phyloP scores from a whole-genome alignment of 352 stramenopile genomes.

The Peronospora tabacina region DNA sequence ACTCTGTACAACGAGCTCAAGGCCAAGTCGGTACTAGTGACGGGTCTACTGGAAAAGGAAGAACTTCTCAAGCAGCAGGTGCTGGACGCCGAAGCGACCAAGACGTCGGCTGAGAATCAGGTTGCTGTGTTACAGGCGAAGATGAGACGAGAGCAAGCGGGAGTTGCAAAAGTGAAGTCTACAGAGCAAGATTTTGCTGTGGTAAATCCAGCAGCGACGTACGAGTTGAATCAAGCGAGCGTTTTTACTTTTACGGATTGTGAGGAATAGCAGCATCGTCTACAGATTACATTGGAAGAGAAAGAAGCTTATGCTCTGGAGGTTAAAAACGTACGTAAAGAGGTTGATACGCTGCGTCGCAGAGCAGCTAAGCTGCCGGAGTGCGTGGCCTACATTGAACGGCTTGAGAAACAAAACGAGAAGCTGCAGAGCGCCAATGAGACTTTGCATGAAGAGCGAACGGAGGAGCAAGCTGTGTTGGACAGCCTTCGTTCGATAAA shows the following conservation, averaged over 20 bases:
- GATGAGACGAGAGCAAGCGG: conserved; percentile 9
- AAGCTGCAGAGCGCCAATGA: conserved; percentile 53
- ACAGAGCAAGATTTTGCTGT: conserved; percentile 21
- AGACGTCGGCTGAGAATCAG: conserved; percentile 34
- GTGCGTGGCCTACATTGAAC: conserved; percentile 36
- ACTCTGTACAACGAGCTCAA: conserved; percentile 47
- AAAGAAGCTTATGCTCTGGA: conserved; percentile 39
- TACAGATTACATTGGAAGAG: conserved; percentile 34
- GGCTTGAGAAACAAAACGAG: conserved; percentile 47
- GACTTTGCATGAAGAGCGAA: conserved; percentile 49
- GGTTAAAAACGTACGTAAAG: conserved; percentile 51
- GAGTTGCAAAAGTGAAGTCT: conserved; percentile 11
- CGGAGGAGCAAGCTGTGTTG: conserved; percentile 51
- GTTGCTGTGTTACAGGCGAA: conserved; percentile 26
- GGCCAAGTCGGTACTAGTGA: conserved; percentile 51
- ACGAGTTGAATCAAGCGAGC: conserved; percentile 51
- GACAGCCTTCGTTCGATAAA: conserved; percentile 64
- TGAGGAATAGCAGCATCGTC: conserved; percentile 42
- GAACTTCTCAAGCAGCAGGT: conserved; percentile 33
- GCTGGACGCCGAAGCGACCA: conserved; percentile 24
- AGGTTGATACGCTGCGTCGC: conserved; percentile 40
- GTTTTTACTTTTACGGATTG: conserved; percentile 49
- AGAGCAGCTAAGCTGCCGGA: conserved; percentile 36
- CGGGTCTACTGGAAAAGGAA: conserved; percentile 45
- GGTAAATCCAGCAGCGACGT: conserved; percentile 40